Base-by-base conservation (phyloP, 2,329 filamentous ascomycete species). In the Aureobasidium mangrovei region DNA sequence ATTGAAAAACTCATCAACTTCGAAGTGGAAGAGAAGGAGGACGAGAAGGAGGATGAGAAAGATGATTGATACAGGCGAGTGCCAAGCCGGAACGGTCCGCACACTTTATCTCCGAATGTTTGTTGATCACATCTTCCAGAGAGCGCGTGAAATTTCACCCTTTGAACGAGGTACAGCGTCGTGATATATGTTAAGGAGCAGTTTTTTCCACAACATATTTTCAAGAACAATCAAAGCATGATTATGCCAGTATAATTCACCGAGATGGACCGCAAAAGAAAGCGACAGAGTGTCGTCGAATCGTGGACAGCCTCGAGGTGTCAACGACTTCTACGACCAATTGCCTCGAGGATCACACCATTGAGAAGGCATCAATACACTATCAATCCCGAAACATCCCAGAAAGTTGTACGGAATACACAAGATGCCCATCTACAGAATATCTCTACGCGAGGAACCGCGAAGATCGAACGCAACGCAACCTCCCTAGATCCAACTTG, bases 1-100 rank as follows among this genome's bases (percentile, higher is more conserved):
- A 69, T 74, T 59, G 71, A 68, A 38, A 74, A 75, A 7, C 70
- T 70, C 5, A 66, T 76, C 39, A 74, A 75, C 49, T 75, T 79
- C 54, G 69, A 72, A 31, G 71, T 76, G 27, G 58, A 60, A 47
- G 51, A 54, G 36, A 44, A 49, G 28, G 49, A 55, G 27, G 58
- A 57, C 36, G 55, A 56, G 7, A 65, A 64, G 49, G 60, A 64
- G 45, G 58, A 62, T 36, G 64, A 56, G 47, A 58, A 59, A 18
- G 57, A 60, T 48, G 60, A 59, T 26, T 53, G 10, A 60, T 59
- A 41, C 56, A 59, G 32, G 57, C 49, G 56, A 24, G 29, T 40
- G 31, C 53, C 56, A 40, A 56, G 46, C 31, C 27, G 8, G 48
- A 35, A 52, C 38, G 48, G 12, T 7, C 51, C n/a, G 40, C 18